These are phyloP conservation scores for Avicennia marina DNA, from an alignment of 257 asterid species.

Conservation along the genomic window DNA sequence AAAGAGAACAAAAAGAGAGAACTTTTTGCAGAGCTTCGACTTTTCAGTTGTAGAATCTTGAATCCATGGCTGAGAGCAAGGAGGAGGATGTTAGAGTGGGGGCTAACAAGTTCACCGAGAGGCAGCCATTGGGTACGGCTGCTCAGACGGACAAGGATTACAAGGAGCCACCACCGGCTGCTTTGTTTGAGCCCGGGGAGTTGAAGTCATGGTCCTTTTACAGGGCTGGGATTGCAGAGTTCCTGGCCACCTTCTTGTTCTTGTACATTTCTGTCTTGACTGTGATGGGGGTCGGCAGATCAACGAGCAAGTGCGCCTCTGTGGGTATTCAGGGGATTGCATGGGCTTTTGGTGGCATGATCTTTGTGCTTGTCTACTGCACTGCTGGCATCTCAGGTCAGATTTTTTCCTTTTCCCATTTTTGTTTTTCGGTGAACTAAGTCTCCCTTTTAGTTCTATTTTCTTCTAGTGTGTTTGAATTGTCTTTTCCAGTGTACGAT, in stretches of 20 bases:
- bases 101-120: slow-evolving; percentile 42
- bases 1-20: not conserved
- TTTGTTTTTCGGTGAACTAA: not conserved
- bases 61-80: slow-evolving; percentile 40
- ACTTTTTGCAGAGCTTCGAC: no score
- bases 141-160: slow-evolving; percentile 49
- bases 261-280: slow-evolving; percentile 42
- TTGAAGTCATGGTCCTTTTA: slow-evolving; percentile 47
- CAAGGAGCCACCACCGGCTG: slow-evolving; percentile 48
- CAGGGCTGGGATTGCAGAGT: slow-evolving; percentile 53
- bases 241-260: slow-evolving; percentile 47
- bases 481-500: no score
- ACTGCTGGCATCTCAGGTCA: slow-evolving; percentile 55
- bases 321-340: slow-evolving; percentile 54
- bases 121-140: slow-evolving; percentile 45
- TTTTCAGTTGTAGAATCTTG: no score
- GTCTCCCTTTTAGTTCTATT: slow-evolving; percentile 10
- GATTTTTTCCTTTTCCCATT: not conserved
- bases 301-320: slow-evolving; percentile 36
- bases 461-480: no score
- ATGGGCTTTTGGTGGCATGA: slow-evolving; percentile 60
- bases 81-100: slow-evolving; percentile 50
- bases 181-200: slow-evolving; percentile 49
- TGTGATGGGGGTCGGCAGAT: slow-evolving; percentile 41
- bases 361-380: slow-evolving; percentile 51